Percentiles rank a stretch among this genome's conserved stretches.
phyloP scores from a whole-genome alignment of 169 alveolate genomes.

The Theileria luwenshuni region DNA sequence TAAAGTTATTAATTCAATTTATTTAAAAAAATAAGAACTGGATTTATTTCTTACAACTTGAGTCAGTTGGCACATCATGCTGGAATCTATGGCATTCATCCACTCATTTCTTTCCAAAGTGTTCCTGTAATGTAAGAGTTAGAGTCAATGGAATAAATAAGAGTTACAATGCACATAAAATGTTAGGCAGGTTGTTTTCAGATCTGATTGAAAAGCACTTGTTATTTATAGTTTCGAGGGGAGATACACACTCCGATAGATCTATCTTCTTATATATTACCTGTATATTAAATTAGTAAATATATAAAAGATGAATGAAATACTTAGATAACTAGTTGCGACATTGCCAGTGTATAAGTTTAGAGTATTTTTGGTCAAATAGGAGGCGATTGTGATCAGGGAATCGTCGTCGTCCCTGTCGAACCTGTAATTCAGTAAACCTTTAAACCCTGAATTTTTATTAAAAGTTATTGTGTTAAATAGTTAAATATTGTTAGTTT shows the following conservation, averaged over 20 bases:
- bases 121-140: slow-evolving; percentile 30
- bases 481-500: neutral
- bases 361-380: slow-evolving; percentile 40
- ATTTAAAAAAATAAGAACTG: too few relatives aligned
- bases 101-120: slow-evolving; percentile 57
- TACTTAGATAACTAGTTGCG: too few relatives aligned
- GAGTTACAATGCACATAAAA: slow-evolving; percentile 56
- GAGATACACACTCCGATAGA: slow-evolving; percentile 65
- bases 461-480: neutral
- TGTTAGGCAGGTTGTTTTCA: slow-evolving; percentile 41
- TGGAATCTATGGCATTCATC: slow-evolving; percentile 64
- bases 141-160: too few relatives aligned
- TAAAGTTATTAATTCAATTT: neutral
- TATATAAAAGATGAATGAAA: neutral
- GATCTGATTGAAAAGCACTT: slow-evolving; percentile 74
- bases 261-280: slow-evolving; percentile 64
- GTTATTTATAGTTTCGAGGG: slow-evolving; percentile 73
- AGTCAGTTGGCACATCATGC: slow-evolving; percentile 52
- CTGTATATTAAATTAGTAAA: slow-evolving; percentile 7
- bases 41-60: slow-evolving; percentile 35
- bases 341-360: slow-evolving; percentile 68
- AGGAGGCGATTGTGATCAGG: slow-evolving; percentile 55
- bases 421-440: slow-evolving; percentile 48
- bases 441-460: slow-evolving; percentile 40
- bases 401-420: slow-evolving; percentile 62